Evolutionary conservation across 2,329 filamentous ascomycete species (phyloP).

Genomic region (Stemphylium vesicarium): DNA sequence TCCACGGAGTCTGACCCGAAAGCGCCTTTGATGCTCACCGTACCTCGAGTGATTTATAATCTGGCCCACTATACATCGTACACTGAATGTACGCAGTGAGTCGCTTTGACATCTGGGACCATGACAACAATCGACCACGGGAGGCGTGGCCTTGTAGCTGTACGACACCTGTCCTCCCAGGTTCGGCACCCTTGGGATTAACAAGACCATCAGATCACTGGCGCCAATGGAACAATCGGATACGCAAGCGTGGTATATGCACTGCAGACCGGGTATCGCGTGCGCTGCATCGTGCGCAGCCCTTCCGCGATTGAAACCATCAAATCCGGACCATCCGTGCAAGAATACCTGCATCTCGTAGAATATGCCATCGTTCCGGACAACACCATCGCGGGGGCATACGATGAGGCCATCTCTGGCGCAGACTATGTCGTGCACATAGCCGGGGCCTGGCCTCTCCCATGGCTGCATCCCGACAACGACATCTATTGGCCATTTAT

Average conservation of each 20-base stretch:
- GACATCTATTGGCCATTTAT: constrained; percentile 45
- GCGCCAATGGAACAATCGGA: constrained; percentile 45
- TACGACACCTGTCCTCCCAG: constrained; percentile 12
- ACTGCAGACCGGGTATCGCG: constrained; percentile 35
- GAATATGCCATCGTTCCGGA: constrained; percentile 39
- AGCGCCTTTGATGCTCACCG: no score
- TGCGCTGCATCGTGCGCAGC: constrained; percentile 43
- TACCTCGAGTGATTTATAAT: no score
- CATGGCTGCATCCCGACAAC: constrained; percentile 40
- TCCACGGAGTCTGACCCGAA: no score
- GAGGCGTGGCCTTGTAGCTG: constrained; percentile 33
- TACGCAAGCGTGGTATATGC: constrained; percentile 39
- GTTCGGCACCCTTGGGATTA: background rate
- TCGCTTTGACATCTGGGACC: no score
- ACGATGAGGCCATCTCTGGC: constrained; percentile 34
- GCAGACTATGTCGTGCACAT: constrained; percentile 40
- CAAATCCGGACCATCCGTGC: constrained; percentile 35
- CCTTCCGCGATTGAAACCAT: constrained; percentile 34
- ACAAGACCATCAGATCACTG: constrained; percentile 37
- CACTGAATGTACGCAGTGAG: no score
- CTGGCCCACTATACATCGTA: no score
- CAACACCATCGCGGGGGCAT: constrained; percentile 35
- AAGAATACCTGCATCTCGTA: constrained; percentile 25
- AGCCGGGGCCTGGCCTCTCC: constrained; percentile 44
- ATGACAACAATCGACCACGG: background rate